phyloP scores from a whole-genome alignment of 495 filamentous ascomycete genomes.

The Aspergillus steynii region DNA sequence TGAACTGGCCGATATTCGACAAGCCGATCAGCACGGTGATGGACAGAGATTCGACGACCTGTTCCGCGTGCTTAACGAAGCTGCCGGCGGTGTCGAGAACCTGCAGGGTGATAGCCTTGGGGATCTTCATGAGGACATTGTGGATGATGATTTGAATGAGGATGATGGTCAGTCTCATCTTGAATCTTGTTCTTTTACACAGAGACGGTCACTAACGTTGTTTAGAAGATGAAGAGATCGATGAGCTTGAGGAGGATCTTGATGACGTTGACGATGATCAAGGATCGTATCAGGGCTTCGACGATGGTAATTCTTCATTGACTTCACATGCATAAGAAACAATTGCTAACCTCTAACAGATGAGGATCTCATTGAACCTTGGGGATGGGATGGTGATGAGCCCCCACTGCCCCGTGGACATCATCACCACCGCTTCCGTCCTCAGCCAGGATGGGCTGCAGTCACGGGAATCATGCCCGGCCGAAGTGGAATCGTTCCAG shows the following conservation, averaged over 20 bases:
- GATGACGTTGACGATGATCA: slow-evolving; percentile 52
- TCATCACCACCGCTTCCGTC: slow-evolving; percentile 49
- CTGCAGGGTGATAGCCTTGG: slow-evolving; percentile 38
- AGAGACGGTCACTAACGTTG: slow-evolving; percentile 12
- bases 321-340: neutral
- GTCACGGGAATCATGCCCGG: slow-evolving; percentile 47
- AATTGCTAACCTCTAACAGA: slow-evolving; percentile 32
- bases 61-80: slow-evolving; percentile 45
- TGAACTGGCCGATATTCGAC: slow-evolving; percentile 62
- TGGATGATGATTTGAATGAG: slow-evolving; percentile 70
- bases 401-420: slow-evolving; percentile 43
- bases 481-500: slow-evolving; percentile 44
- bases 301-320: slow-evolving; percentile 37
- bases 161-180: slow-evolving; percentile 61
- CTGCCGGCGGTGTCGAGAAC: slow-evolving; percentile 38
- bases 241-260: slow-evolving; percentile 50
- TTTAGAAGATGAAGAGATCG: slow-evolving; percentile 53
- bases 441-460: slow-evolving; percentile 42
- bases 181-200: neutral
- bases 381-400: slow-evolving; percentile 58
- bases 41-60: slow-evolving; percentile 49
- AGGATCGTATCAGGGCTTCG: slow-evolving; percentile 45
- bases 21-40: slow-evolving; percentile 64
- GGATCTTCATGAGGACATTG: slow-evolving; percentile 49
- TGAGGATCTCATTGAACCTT: slow-evolving; percentile 54